A percentile compares a stretch with the other conserved stretches of the same genome.
These are phyloP conservation scores for Marvania coccoides DNA, from an alignment of 139 green algal species.

Conservation along the genomic window DNA sequence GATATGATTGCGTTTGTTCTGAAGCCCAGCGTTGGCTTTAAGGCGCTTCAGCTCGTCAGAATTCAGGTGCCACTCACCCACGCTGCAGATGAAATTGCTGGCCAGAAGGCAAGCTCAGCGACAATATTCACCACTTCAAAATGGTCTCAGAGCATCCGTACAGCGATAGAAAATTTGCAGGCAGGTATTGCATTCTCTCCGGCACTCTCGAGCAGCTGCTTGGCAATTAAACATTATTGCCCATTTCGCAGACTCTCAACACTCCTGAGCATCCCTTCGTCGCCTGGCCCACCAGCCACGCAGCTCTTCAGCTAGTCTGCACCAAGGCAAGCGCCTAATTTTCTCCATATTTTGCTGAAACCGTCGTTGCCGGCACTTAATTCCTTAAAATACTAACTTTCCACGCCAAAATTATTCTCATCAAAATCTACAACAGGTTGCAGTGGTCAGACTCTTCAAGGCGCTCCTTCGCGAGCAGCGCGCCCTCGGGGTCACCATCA, in stretches of 20 bases:
- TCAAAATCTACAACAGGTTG: background rate
- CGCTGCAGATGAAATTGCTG: no score
- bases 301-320: background rate
- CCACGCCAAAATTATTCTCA: no score
- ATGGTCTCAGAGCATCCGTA: no score
- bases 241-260: background rate
- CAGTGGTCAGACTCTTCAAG: conserved; percentile 10
- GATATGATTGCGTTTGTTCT: background rate
- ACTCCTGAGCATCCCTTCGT: conserved; percentile 3
- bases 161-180: no score
- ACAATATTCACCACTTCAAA: no score
- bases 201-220: no score
- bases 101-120: no score
- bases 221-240: no score
- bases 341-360: background rate
- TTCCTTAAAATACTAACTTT: no score
- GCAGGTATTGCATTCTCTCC: no score
- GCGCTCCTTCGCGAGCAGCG: conserved; percentile 4
- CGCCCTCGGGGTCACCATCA: background rate
- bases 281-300: background rate
- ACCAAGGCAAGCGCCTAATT: background rate
- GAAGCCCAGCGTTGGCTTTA: background rate
- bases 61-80: background rate
- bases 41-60: background rate
- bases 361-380: no score